phyloP scores from a whole-genome alignment of 192 early-diverging fungal genomes.

The Rhizophagus sp. region DNA sequence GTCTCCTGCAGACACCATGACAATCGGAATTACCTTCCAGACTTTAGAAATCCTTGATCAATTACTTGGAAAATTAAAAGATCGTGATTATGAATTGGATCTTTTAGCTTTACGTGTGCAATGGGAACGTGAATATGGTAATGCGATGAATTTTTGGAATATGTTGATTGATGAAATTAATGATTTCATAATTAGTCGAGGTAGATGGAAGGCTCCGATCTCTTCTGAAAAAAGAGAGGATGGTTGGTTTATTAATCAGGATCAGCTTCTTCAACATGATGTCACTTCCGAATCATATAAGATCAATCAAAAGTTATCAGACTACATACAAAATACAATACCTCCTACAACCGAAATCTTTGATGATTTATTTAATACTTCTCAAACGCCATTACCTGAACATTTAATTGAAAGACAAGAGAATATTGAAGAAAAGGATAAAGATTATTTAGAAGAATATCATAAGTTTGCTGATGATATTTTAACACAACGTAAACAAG shows the following conservation, averaged over 20 bases:
- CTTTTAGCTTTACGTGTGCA: slow-evolving; percentile 36
- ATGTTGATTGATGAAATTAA: slow-evolving; percentile 24
- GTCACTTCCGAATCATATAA: slow-evolving; percentile 2
- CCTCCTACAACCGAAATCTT: slow-evolving; percentile 36
- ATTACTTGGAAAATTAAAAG: slow-evolving; percentile 36
- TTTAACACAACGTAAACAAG: slow-evolving; percentile 37
- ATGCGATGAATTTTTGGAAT: slow-evolving; percentile 33
- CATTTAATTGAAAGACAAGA: slow-evolving; percentile 39
- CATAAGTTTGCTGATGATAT: slow-evolving; percentile 40
- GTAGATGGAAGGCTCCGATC: slow-evolving; percentile 28
- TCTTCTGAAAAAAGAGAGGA: slow-evolving; percentile 3
- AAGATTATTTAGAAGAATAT: slow-evolving; percentile 36
- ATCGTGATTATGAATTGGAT: slow-evolving; percentile 36
- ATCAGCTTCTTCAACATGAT: slow-evolving; percentile 18
- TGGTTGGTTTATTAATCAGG: slow-evolving; percentile 11
- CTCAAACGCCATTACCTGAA: slow-evolving; percentile 35
- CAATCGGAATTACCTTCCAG: slow-evolving; percentile 47
- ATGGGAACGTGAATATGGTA: slow-evolving; percentile 42
- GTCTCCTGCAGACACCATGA: slow-evolving; percentile 49
- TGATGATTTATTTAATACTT: slow-evolving; percentile 44
- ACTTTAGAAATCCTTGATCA: slow-evolving; percentile 44
- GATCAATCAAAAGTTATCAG: slow-evolving; percentile 26
- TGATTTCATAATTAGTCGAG: slow-evolving; percentile 26
- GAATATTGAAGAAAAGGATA: slow-evolving; percentile 36
- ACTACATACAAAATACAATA: slow-evolving; percentile 39